A percentile compares a stretch with the other conserved stretches of the same genome.
phyloP scores from a whole-genome alignment of 305 asterid species.

The Petunia hybrid region DNA sequence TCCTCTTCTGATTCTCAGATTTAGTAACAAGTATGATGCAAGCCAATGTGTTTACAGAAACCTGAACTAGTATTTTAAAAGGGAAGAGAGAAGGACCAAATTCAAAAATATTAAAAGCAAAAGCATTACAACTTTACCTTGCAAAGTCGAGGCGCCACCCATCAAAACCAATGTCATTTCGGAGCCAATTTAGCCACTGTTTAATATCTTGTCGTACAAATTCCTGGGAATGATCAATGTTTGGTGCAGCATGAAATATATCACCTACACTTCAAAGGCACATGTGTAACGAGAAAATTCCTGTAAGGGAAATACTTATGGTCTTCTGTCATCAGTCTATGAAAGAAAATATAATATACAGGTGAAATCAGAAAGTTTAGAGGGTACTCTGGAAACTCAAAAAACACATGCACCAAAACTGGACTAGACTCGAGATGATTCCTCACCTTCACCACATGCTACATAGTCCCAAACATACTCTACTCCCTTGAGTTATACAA shows the following conservation, averaged over 20 bases:
- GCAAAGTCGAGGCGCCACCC: conserved; percentile 74
- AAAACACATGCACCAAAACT: conserved; percentile 11
- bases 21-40: conserved; percentile 11
- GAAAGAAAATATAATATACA: conserved; percentile 17
- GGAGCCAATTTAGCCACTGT: conserved; percentile 63
- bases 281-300: not conserved
- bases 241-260: conserved; percentile 68
- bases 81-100: not conserved
- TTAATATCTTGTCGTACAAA: conserved; percentile 59
- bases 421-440: conserved; percentile 17
- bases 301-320: conserved; percentile 7
- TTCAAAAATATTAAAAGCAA: conserved; percentile 25
- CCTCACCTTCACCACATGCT: not conserved
- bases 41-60: conserved; percentile 11
- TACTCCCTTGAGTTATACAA: not conserved
- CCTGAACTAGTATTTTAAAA: conserved; percentile 13
- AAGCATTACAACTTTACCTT: conserved; percentile 42
- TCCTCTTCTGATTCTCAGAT: not conserved
- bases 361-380: not conserved
- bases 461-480: conserved; percentile 10
- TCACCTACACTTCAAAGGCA: conserved; percentile 48
- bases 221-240: conserved; percentile 64
- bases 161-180: conserved; percentile 63
- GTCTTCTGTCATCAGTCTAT: conserved; percentile 23
- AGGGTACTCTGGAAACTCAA: conserved; percentile 19